These are phyloP conservation scores for Pharnaceum exiguum DNA, from an alignment of 148 eudicot genomes.

Conservation along the genomic window DNA sequence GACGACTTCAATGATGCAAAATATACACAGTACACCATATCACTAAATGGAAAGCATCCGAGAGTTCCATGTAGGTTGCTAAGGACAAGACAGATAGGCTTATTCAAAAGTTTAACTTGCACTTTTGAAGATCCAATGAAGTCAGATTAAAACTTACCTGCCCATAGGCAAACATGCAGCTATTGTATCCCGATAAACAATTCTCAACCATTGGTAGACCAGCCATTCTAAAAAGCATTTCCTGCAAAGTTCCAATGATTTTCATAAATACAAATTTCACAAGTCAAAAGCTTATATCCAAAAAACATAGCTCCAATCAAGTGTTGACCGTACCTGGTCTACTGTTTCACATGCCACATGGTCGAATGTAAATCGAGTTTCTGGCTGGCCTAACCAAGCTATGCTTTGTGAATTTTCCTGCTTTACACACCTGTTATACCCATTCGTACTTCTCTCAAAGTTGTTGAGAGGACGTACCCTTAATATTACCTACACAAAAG, in stretches of 20 bases:
- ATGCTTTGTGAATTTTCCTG: constrained; percentile 90
- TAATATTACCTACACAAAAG: constrained; percentile 59
- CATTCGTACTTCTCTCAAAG: constrained; percentile 53
- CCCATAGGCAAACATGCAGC: constrained; percentile 97
- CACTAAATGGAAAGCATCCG: no score
- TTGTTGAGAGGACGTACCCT: constrained; percentile 78
- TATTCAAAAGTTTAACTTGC: background rate
- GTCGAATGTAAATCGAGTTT: constrained; percentile 90
- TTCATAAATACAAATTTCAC: background rate
- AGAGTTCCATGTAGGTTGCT: no score
- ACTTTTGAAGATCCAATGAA: background rate
- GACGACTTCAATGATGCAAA: no score
- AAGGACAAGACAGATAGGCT: background rate
- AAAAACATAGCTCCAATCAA: background rate
- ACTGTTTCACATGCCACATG: constrained; percentile 98
- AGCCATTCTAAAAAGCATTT: constrained; percentile 89
- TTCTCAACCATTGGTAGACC: constrained; percentile 98
- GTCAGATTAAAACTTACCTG: constrained; percentile 46
- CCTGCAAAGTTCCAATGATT: constrained; percentile 42
- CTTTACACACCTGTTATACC: constrained; percentile 75
- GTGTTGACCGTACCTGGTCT: constrained; percentile 52
- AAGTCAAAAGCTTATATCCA: background rate
- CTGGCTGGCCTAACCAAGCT: constrained; percentile 88
- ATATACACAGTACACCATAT: no score
- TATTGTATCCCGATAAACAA: constrained; percentile 92